These are phyloP conservation scores for Rhodotorula toruloides DNA, from an alignment of 768 basidiomycete genomes.

Conservation along the genomic window DNA sequence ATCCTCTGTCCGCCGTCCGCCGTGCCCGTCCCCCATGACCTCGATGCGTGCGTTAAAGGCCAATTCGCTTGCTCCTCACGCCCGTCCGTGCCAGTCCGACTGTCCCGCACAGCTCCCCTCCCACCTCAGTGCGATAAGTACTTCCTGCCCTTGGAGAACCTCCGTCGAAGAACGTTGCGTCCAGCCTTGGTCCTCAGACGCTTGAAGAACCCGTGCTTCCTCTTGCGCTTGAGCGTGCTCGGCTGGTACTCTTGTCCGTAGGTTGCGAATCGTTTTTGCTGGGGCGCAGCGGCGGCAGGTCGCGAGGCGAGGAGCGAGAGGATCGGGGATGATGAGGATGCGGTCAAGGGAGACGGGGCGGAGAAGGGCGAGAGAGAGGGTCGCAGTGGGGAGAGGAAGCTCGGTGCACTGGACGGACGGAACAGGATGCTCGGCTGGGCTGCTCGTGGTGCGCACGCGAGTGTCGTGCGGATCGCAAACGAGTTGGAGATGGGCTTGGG, in stretches of 20 bases:
- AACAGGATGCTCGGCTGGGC: background rate
- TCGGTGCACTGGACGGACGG: background rate
- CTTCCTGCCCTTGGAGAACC: constrained; percentile 69
- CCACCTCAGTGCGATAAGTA: constrained; percentile 68
- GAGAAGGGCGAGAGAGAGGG: background rate
- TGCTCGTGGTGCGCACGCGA: background rate
- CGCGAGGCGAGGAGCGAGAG: constrained; percentile 3
- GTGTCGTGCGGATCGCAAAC: no score
- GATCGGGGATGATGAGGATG: background rate
- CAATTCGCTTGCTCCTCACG: no score
- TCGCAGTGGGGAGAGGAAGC: background rate
- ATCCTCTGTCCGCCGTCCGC: no score
- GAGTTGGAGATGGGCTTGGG: no score
- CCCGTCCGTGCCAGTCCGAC: no score
- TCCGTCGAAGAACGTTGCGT: constrained; percentile 64
- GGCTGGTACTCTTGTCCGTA: constrained; percentile 92
- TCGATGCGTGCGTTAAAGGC: no score
- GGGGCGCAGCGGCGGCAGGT: no score
- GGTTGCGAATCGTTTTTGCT: constrained; percentile 53
- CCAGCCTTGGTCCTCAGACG: constrained; percentile 65
- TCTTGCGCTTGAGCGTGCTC: constrained; percentile 86
- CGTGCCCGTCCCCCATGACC: no score
- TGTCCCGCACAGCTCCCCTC: no score
- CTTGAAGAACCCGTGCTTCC: constrained; percentile 84
- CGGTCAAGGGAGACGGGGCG: no score